Percentiles rank a stretch among this genome's conserved stretches.
These are phyloP conservation scores for Grigorovia transvaalensis DNA, from an alignment of 805 yeast species.

Conservation along the genomic window DNA sequence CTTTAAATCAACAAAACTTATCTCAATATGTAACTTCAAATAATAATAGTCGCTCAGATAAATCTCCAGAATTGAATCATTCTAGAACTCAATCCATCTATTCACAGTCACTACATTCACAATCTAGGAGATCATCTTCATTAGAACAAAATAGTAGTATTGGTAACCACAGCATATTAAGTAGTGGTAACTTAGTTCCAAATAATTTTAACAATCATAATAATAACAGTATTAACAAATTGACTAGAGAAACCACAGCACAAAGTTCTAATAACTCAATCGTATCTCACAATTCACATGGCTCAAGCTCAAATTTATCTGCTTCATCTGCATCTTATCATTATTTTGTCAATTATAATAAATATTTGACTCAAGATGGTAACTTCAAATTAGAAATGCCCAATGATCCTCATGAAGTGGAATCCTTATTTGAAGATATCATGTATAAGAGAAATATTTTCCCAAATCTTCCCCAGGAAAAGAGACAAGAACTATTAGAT, in stretches of 20 bases:
- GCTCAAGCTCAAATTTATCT: conserved; percentile 18
- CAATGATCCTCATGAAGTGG: conserved; percentile 51
- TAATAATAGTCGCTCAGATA: neutral
- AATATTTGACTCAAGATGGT: conserved; percentile 25
- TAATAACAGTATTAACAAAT: neutral
- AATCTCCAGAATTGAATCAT: conserved; percentile 4
- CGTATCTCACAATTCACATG: neutral
- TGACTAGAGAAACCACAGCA: conserved; percentile 20
- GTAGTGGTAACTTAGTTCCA: neutral
- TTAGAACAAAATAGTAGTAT: neutral
- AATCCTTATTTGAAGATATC: conserved; percentile 62
- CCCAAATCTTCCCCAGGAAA: conserved; percentile 55
- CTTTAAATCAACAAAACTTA: conserved; percentile 21
- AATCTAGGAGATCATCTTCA: conserved; percentile 9
- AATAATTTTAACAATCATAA: neutral
- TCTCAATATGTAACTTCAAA: conserved; percentile 14
- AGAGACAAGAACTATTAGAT: conserved; percentile 63
- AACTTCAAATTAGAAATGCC: conserved; percentile 51
- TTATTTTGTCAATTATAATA: conserved; percentile 15
- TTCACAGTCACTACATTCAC: conserved; percentile 20
- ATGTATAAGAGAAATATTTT: conserved; percentile 73
- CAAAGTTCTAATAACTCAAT: conserved; percentile 10
- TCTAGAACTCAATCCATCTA: conserved; percentile 16
- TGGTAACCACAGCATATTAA: neutral
- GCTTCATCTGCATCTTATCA: conserved; percentile 17